phyloP scores from a whole-genome alignment of 495 filamentous ascomycete species.

The Aspergillus homomorphus region DNA sequence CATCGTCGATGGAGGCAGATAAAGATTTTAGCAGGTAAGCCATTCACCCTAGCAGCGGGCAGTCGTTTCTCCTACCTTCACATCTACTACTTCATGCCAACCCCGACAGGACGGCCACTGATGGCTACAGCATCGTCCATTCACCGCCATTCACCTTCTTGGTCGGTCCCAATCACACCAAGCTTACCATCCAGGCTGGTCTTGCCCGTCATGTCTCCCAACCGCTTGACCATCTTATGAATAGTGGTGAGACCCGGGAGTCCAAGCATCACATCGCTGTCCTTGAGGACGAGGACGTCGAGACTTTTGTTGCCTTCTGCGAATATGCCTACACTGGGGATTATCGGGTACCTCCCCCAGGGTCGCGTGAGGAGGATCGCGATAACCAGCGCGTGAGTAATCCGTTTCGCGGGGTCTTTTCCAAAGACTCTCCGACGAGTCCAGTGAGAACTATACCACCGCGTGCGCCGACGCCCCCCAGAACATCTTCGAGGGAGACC shows the following conservation, averaged over 20 bases:
- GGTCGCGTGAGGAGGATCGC: slow-evolving; percentile 21
- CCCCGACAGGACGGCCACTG: slow-evolving; percentile 16
- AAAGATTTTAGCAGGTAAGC: slow-evolving; percentile 36
- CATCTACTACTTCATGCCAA: slow-evolving; percentile 10
- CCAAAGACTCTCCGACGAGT: slow-evolving; percentile 1
- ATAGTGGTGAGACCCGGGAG: slow-evolving; percentile 44
- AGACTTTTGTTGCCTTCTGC: slow-evolving; percentile 47
- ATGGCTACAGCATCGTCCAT: slow-evolving; percentile 37
- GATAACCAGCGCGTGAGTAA: slow-evolving; percentile 15
- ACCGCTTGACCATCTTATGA: slow-evolving; percentile 46
- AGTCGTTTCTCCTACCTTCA: neutral
- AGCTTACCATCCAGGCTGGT: slow-evolving; percentile 46
- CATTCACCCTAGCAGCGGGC: neutral
- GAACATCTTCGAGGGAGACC: neutral
- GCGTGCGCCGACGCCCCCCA: neutral
- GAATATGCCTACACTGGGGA: slow-evolving; percentile 52
- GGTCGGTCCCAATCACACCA: slow-evolving; percentile 44
- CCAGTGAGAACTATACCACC: neutral
- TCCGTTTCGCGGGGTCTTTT: slow-evolving; percentile 20
- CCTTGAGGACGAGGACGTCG: slow-evolving; percentile 45
- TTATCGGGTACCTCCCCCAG: slow-evolving; percentile 40
- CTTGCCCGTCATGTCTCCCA: slow-evolving; percentile 47
- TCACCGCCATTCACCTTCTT: slow-evolving; percentile 49
- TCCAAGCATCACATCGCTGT: slow-evolving; percentile 42
- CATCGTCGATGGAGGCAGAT: slow-evolving; percentile 30